Evolutionary conservation across 2,329 filamentous ascomycete genomes (phyloP), one percentile per base, ranked within the genome.

Genomic region (Ceratocystis huliohia): DNA sequence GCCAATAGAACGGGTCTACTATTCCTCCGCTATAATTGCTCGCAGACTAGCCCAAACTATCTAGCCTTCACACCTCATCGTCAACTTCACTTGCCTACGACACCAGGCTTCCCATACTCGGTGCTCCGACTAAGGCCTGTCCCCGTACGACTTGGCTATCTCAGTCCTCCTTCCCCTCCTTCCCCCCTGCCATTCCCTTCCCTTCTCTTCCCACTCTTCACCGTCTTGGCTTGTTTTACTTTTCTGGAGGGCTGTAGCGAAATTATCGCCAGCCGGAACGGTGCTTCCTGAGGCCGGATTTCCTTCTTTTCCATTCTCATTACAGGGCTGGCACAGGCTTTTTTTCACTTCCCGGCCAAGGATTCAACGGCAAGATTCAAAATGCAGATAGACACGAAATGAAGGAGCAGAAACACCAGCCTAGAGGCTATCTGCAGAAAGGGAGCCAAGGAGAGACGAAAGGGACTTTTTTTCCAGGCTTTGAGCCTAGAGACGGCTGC

Each of bases 221-320:
- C 25, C 53, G 13, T 3, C 25, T 57, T 57, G 53, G 53, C 53
- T 10, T 57, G 53, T 57, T 57, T 57, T 57, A n/a, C 53, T 57
- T 57, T 30, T 17, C 53, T 57, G 53, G 53, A 57, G n/a, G 22
- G 2, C 53, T n/a, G 53, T 57, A 57, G 53, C 53, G 53, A 57
- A n/a, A 57, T 57, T 57, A 33, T 57, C 53, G 15, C 25, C 53
- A 57, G 20, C 28, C 25, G 30, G 53, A 57, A 33, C 17, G 10
- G 13, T 57, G 25, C 15, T 57, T 57, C 25, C 25, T 57, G 37
- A 41, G 4, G 37, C 37, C 37, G 37, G 10, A 41, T 41, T 41
- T 41, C 37, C 37, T 41, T 41, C 10, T 41, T 41, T 41, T 15
- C 37, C 10, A 41, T 41, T 41, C 13, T 25, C 20, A 2, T 25